These are phyloP conservation scores for Thecaphora thlaspeos DNA, from an alignment of 1,284 basidiomycete genomes.

Conservation along the genomic window DNA sequence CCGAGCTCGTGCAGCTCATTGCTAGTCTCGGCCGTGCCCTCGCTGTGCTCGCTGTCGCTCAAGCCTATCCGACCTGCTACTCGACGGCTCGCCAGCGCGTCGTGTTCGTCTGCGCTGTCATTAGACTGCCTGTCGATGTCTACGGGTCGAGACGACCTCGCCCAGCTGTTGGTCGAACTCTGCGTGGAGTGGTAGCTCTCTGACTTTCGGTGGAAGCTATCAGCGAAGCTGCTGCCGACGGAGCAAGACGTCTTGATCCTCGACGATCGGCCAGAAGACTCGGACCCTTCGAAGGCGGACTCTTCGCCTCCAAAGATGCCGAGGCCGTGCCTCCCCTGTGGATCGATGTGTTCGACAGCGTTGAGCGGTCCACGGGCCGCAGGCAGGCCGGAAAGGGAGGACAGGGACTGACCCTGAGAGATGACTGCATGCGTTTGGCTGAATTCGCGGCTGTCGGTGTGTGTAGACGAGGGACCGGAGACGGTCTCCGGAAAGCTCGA, in stretches of 20 bases:
- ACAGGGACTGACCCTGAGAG: no score
- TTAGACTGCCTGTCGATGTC: slow-evolving; percentile 8
- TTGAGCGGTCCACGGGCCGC: neutral
- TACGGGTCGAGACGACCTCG: slow-evolving; percentile 9
- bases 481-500: slow-evolving; percentile 22
- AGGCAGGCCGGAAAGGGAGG: no score
- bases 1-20: slow-evolving; percentile 23
- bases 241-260: neutral
- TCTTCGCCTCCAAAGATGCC: neutral
- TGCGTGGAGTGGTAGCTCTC: slow-evolving; percentile 16
- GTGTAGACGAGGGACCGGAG: slow-evolving; percentile 16
- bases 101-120: slow-evolving; percentile 1
- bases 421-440: neutral
- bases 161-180: slow-evolving; percentile 29
- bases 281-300: neutral
- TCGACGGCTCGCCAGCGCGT: neutral
- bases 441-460: slow-evolving; percentile 15
- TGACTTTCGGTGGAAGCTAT: slow-evolving; percentile 10
- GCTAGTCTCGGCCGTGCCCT: slow-evolving; percentile 24
- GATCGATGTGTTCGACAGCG: neutral
- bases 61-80: slow-evolving; percentile 1
- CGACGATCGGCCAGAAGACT: neutral
- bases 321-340: neutral
- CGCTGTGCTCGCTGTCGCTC: slow-evolving; percentile 33
- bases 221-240: neutral